Percentiles rank a stretch among this genome's conserved stretches.
Conservation (phyloP, 208 protist genomes). For the Leishmania tropica region DNA sequence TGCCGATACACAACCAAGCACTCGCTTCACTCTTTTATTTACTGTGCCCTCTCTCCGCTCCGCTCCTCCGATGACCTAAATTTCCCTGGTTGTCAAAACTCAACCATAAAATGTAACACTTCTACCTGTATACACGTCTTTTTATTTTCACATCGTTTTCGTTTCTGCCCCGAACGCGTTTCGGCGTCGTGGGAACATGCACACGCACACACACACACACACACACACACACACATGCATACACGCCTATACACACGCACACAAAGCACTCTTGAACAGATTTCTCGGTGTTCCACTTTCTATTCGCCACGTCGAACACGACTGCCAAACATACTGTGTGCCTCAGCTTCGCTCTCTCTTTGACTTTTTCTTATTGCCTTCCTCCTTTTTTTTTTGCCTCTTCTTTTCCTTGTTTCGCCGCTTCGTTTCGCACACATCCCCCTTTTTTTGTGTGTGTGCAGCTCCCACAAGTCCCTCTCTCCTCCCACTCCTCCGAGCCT, state of each 20-base stretch:
- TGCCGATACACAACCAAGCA: neutral
- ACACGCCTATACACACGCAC: neutral
- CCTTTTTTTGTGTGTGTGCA: neutral
- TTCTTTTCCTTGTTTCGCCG: neutral
- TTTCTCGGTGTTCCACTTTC: neutral
- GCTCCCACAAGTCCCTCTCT: neutral
- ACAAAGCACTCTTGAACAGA: neutral
- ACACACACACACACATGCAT: neutral
- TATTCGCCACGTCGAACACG: neutral
- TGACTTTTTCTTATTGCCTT: neutral
- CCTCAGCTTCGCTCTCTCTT: neutral
- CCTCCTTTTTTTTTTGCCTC: neutral
- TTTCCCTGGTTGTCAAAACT: neutral
- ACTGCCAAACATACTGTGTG: neutral
- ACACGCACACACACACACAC: neutral
- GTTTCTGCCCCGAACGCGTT: neutral
- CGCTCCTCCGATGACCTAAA: neutral
- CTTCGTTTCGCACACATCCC: neutral
- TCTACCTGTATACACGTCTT: neutral
- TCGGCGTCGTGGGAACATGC: neutral
- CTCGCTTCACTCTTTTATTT: neutral
- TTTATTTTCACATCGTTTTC: neutral
- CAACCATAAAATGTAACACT: neutral
- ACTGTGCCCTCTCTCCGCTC: neutral
- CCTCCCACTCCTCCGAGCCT: too few species aligned